Percentiles rank a stretch among this genome's conserved stretches.
These are phyloP conservation scores for Hippophae tibetana DNA, from an alignment of 306 rosid genomes.

Conservation along the genomic window DNA sequence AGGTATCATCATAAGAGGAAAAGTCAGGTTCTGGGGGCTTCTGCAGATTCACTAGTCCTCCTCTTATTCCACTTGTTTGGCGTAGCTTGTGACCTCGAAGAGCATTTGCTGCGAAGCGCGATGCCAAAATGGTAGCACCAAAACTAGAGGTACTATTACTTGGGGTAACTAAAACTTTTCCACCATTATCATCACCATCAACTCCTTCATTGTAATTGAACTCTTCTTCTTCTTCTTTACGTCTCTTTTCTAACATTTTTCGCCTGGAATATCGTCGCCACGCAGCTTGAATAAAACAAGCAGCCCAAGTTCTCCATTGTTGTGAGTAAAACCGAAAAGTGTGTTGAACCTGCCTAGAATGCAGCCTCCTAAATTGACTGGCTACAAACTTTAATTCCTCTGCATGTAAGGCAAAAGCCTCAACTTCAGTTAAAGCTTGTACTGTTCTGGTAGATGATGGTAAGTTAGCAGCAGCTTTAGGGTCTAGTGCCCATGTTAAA, in stretches of 20 bases:
- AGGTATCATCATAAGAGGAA: conserved; percentile 22
- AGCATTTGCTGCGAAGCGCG: conserved; percentile 73
- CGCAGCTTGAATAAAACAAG: conserved; percentile 7
- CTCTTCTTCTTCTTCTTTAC: conserved; percentile 37
- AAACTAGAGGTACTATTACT: conserved; percentile 16
- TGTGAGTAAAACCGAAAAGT: conserved; percentile 89
- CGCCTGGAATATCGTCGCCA: conserved; percentile 64
- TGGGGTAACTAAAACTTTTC: conserved; percentile 17
- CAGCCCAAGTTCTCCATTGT: conserved; percentile 96
- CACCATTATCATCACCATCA: conserved; percentile 15
- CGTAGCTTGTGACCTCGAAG: conserved; percentile 53
- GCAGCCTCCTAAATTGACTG: conserved; percentile 77
- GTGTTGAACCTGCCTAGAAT: conserved; percentile 79
- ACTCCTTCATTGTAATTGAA: conserved; percentile 17
- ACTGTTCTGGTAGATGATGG: conserved; percentile 90
- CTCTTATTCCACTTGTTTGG: conserved; percentile 18
- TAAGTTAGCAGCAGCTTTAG: conserved; percentile 59
- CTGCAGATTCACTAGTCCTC: conserved; percentile 21
- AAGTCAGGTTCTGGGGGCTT: conserved; percentile 89
- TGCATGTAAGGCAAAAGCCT: conserved; percentile 87
- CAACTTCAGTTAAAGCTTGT: conserved; percentile 73
- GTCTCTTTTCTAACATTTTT: conserved; percentile 27
- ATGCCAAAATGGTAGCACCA: conserved; percentile 49
- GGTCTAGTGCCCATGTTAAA: conserved; percentile 89
- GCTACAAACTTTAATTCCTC: conserved; percentile 86